Percentiles rank a stretch among this genome's conserved stretches.
Conservation (phyloP, 495 filamentous ascomycete genomes). For the Cudoniella acicularis region DNA sequence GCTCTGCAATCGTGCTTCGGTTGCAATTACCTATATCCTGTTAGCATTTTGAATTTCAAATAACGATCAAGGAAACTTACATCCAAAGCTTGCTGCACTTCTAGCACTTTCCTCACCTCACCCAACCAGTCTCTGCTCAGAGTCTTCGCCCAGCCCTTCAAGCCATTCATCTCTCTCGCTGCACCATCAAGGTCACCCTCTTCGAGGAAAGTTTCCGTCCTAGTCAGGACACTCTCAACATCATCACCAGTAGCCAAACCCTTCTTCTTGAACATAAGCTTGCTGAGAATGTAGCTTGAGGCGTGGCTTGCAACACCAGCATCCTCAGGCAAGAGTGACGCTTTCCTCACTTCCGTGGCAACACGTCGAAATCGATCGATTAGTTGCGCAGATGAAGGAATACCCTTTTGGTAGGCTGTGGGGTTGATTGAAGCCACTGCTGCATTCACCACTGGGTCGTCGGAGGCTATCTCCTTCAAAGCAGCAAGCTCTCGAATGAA, state of each 20-base stretch:
- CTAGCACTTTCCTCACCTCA: slow-evolving; percentile 83
- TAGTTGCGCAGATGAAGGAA: slow-evolving; percentile 76
- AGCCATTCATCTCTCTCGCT: slow-evolving; percentile 88
- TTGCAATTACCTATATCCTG: slow-evolving; percentile 48
- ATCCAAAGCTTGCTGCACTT: slow-evolving; percentile 93
- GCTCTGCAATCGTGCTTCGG: slow-evolving; percentile 60
- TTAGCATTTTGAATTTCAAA: neutral
- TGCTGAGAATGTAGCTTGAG: slow-evolving; percentile 80
- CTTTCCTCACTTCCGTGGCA: slow-evolving; percentile 91
- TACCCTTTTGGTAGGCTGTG: slow-evolving; percentile 85
- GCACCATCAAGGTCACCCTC: slow-evolving; percentile 89
- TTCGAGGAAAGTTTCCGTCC: slow-evolving; percentile 84
- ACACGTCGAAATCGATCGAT: slow-evolving; percentile 95
- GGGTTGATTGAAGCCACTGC: slow-evolving; percentile 95
- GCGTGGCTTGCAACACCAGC: slow-evolving; percentile 93
- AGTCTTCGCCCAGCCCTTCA: slow-evolving; percentile 91
- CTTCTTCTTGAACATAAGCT: slow-evolving; percentile 90
- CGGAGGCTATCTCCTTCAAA: slow-evolving; percentile 82
- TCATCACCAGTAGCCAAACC: slow-evolving; percentile 83
- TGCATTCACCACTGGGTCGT: slow-evolving; percentile 79
- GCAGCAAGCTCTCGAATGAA: slow-evolving; percentile 90
- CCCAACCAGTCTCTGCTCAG: slow-evolving; percentile 88
- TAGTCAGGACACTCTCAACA: slow-evolving; percentile 86
- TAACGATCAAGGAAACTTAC: slow-evolving; percentile 48
- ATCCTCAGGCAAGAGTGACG: slow-evolving; percentile 82